Conservation (phyloP, 805 yeast species). For the Lipomyces yamadae region DNA sequence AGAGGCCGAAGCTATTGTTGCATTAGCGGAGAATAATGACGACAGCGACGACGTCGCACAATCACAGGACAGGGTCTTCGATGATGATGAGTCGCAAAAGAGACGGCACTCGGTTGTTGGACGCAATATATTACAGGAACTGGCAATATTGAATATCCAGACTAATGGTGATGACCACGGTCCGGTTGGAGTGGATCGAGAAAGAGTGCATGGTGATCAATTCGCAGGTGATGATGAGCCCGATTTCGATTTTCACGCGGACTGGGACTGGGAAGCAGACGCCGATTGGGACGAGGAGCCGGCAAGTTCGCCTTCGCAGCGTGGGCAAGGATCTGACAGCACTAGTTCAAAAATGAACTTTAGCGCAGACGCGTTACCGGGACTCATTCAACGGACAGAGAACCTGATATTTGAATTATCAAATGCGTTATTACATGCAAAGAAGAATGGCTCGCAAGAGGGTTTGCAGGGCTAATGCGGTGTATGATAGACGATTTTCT, state of each 20-base stretch:
- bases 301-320: background rate
- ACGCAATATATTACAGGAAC: background rate
- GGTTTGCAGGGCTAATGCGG: background rate
- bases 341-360: conserved; percentile 19
- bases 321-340: too few relatives aligned
- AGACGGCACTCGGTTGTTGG: background rate
- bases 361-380: conserved; percentile 32
- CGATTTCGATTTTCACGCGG: conserved; percentile 8
- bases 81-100: background rate
- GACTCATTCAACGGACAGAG: conserved; percentile 21
- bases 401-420: conserved; percentile 1
- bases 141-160: background rate
- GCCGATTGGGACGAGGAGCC: background rate
- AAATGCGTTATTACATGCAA: background rate
- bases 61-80: background rate
- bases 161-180: background rate
- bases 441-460: background rate
- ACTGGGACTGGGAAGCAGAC: conserved; percentile 12
- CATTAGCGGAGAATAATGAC: conserved; percentile 29
- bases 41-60: background rate
- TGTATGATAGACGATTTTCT: background rate
- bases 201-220: background rate
- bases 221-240: background rate
- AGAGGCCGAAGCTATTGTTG: conserved; percentile 31
- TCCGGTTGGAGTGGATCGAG: background rate